Percentiles rank a stretch among this genome's conserved stretches.
Conservation (phyloP, 2,329 filamentous ascomycete genomes). For the Monosporascus ibericus region DNA sequence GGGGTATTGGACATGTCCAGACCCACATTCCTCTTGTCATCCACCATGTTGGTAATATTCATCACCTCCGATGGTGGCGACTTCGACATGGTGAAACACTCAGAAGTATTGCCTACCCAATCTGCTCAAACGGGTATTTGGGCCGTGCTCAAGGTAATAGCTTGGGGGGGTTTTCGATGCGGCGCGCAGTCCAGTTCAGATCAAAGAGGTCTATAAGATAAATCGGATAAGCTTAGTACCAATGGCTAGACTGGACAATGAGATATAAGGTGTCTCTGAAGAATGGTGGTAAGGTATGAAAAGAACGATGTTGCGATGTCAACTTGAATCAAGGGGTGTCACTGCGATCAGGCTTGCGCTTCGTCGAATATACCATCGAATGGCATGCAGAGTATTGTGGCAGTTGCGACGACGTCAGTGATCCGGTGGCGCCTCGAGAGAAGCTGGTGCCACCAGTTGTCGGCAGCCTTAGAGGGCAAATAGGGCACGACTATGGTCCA, state of each 20-base stretch:
- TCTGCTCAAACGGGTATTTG: neutral
- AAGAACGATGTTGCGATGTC: neutral
- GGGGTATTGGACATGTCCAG: slow-evolving; percentile 14
- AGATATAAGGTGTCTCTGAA: too few species aligned
- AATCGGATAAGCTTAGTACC: neutral
- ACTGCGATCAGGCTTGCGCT: neutral
- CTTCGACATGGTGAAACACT: slow-evolving; percentile 20
- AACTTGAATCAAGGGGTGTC: neutral
- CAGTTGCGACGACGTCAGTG: neutral
- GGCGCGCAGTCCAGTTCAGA: neutral
- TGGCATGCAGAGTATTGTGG: neutral
- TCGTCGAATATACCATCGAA: neutral
- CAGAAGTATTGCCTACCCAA: neutral
- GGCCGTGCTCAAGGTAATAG: neutral
- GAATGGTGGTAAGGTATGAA: neutral
- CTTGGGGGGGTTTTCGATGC: too few species aligned
- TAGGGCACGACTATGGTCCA: neutral
- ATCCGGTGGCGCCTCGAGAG: neutral
- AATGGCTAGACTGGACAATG: neutral
- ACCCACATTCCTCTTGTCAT: slow-evolving; percentile 20
- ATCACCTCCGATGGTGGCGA: slow-evolving; percentile 26
- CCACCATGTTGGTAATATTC: slow-evolving; percentile 28
- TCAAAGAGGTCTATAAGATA: neutral
- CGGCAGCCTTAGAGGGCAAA: neutral
- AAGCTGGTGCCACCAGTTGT: neutral